Evolutionary conservation across 164 flowering plant genomes (phyloP).

Genomic region (Vitis cinerea): DNA sequence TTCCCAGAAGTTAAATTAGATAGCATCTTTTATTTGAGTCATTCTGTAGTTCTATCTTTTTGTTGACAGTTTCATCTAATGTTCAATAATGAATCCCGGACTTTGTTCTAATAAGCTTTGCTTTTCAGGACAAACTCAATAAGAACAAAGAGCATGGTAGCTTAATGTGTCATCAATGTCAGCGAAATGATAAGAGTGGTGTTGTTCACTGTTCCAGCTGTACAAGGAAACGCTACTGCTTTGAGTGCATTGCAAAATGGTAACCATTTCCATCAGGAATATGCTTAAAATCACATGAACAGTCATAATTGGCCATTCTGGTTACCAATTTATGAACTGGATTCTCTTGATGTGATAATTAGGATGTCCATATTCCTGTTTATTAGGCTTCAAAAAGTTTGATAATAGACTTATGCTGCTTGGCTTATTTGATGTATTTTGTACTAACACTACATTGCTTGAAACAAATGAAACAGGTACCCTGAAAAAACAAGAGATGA

Average conservation of each 20-base stretch:
- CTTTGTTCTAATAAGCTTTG: too few species aligned
- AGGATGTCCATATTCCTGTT: neutral
- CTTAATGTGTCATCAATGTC: slow-evolving; percentile 67
- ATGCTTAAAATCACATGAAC: too few species aligned
- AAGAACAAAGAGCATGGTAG: slow-evolving; percentile 23
- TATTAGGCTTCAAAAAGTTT: neutral
- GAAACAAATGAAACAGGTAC: slow-evolving; percentile 42
- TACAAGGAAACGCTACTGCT: slow-evolving; percentile 58
- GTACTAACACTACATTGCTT: neutral
- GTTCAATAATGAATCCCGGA: too few species aligned
- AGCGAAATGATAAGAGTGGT: slow-evolving; percentile 30
- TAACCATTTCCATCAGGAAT: slow-evolving; percentile 21
- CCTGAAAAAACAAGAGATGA: slow-evolving; percentile 54
- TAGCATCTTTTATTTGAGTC: too few species aligned
- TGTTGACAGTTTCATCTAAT: too few species aligned
- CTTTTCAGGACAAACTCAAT: slow-evolving; percentile 22
- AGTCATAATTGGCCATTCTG: too few species aligned
- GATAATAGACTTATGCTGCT: too few species aligned
- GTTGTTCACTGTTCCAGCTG: slow-evolving; percentile 53
- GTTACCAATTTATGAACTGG: neutral
- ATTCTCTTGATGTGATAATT: neutral
- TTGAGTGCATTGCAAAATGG: slow-evolving; percentile 58
- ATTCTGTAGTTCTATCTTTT: too few species aligned
- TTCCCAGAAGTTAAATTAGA: too few species aligned
- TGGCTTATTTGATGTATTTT: neutral